Conservation (phyloP, 371 early-diverging fungal genomes). For the Circinella umbellata region DNA sequence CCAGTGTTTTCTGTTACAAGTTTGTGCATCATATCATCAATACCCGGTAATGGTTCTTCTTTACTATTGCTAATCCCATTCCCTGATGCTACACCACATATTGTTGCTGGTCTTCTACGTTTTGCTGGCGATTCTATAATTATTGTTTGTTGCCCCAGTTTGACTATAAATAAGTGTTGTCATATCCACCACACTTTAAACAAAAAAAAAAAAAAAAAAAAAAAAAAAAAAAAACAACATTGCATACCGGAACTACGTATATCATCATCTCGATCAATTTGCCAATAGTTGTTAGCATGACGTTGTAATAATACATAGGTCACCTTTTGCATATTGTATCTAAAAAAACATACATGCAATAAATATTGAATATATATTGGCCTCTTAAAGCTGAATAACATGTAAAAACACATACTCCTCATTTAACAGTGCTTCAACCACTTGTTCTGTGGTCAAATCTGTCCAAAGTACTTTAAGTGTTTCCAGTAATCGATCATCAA, state of each 20-base stretch:
- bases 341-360: slow-evolving; percentile 11
- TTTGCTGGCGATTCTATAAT: slow-evolving; percentile 15
- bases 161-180: neutral
- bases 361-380: too few relatives aligned
- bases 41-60: slow-evolving; percentile 34
- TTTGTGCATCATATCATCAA: slow-evolving; percentile 45
- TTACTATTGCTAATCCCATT: neutral
- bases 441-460: slow-evolving; percentile 38
- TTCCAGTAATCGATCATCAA: slow-evolving; percentile 51
- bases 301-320: slow-evolving; percentile 54
- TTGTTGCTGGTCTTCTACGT: slow-evolving; percentile 49
- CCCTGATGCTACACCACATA: slow-evolving; percentile 38
- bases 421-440: slow-evolving; percentile 42
- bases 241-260: slow-evolving; percentile 16
- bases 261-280: slow-evolving; percentile 47
- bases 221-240: too few relatives aligned
- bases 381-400: neutral
- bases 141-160: too few relatives aligned
- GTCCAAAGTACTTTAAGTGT: slow-evolving; percentile 52
- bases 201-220: too few relatives aligned
- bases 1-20: slow-evolving; percentile 33
- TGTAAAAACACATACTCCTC: slow-evolving; percentile 34
- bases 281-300: slow-evolving; percentile 51
- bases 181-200: neutral
- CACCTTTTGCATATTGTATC: slow-evolving; percentile 59